Percentiles rank a stretch among this genome's conserved stretches.
Evolutionary conservation across 2,329 filamentous ascomycete species (phyloP).

Genomic region (Aspergillus puulaauensis): DNA sequence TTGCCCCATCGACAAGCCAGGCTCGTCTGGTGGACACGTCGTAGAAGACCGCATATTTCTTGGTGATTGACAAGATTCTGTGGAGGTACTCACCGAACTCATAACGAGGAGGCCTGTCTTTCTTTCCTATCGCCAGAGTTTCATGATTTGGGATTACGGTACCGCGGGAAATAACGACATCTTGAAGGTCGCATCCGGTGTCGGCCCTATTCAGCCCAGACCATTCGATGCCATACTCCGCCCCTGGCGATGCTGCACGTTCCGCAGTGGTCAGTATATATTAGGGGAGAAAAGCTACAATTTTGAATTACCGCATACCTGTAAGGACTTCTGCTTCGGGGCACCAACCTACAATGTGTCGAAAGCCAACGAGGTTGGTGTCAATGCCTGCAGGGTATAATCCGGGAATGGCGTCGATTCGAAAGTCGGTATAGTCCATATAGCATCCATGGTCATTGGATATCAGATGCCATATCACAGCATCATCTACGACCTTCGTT

Average conservation of each 20-base stretch:
- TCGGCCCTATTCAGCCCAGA: background rate
- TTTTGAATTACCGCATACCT: background rate
- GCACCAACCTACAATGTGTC: background rate
- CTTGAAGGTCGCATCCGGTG: background rate
- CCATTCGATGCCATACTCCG: background rate
- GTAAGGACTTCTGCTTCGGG: background rate
- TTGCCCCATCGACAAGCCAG: background rate
- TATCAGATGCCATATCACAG: background rate
- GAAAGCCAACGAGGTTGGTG: background rate
- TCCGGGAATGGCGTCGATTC: background rate
- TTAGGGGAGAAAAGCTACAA: background rate
- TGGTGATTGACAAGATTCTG: background rate
- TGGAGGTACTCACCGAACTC: background rate
- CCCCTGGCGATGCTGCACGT: background rate
- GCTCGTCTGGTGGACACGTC: background rate
- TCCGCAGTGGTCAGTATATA: background rate
- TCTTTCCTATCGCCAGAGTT: background rate
- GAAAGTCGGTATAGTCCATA: background rate
- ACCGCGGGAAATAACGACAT: background rate
- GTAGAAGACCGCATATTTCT: background rate
- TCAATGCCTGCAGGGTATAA: background rate
- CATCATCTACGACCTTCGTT: background rate
- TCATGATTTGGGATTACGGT: background rate
- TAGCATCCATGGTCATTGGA: background rate
- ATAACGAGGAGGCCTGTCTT: background rate